Percentiles rank a stretch among this genome's conserved stretches.
Conservation (phyloP, 2,329 filamentous ascomycete species). For the Alternaria viburni region DNA sequence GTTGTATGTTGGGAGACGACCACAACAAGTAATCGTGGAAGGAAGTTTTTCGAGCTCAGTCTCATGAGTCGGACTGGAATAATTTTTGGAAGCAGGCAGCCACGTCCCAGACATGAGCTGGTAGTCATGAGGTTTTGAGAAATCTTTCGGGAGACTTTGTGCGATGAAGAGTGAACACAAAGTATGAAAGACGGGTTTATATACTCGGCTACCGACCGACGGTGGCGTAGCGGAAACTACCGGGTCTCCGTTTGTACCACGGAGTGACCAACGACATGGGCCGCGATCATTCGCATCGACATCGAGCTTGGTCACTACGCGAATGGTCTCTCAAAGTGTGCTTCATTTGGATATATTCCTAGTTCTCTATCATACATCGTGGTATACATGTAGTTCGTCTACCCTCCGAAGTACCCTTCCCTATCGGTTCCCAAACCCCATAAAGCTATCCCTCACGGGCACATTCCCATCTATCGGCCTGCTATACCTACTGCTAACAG, state of each 20-base stretch:
- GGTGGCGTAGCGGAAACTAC: neutral
- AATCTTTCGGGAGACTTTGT: neutral
- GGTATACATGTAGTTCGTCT: neutral
- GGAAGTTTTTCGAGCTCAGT: neutral
- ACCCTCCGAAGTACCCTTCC: neutral
- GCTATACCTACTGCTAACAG: constrained; percentile 3
- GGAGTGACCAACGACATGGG: neutral
- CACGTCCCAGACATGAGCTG: neutral
- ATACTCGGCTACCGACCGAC: neutral
- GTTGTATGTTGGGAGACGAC: neutral
- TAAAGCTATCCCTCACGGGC: constrained; percentile 9
- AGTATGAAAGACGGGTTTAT: neutral
- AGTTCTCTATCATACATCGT: neutral
- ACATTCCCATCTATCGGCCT: constrained; percentile 10
- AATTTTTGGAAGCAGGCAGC: neutral
- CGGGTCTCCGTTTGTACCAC: neutral
- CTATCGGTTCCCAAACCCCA: neutral
- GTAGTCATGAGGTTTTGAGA: neutral
- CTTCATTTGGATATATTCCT: neutral
- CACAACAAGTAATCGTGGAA: neutral
- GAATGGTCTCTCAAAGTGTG: neutral
- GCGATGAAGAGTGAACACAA: neutral
- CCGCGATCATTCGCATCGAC: neutral
- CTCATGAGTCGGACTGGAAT: neutral
- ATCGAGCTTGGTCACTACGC: neutral